Evolutionary conservation across 1,139 yeast genomes (phyloP), one percentile per base, ranked within the genome.

Genomic region (Lodderomyces margitis): DNA sequence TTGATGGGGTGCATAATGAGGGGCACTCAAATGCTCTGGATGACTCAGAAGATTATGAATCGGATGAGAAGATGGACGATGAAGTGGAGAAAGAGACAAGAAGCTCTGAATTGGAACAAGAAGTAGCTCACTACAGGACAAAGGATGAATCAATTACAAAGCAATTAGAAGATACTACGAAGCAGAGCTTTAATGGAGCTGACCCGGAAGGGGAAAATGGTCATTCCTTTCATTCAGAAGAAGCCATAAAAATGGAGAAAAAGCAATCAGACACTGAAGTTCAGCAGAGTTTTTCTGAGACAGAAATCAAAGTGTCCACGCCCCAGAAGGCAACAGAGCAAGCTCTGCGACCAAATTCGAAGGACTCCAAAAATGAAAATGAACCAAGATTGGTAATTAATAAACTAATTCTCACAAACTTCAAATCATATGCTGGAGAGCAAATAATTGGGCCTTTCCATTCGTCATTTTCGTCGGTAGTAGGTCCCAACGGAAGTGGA

Each of bases 401-500:
- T 34, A 78, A 80, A 52, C 64, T 92, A 25, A 85, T 83, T 0
- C 70, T 94, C 37, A 83, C 83, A 4, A 86, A 94, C 58, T 94
- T 92, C 75, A 94, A 94, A 57, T 89, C 98, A 0, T 94, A 94
- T 59, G 98, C 98, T 0, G 98, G 98, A 0, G 68, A 75, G n/a
- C 98, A 92, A 63, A 79, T 79, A 8, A 87, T 94, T 45, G 99
- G 99, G 0, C 98, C 99, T 0, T 94, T 94, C 61, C 86, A 92
- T 58, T 68, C 89, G 35, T 87, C 95, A 2, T 94, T 94, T 58
- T 87, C 96, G 7, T 97, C 99, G 0, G 95, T 94, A 8, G 98
- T 94, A n/a, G 99, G 99, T 0, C 98, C 98, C 3, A 94, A 94
- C 60, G 99, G 99, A 23, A 87, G 96, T 32, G 98, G 98, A 7